These are phyloP conservation scores for Phytopythium delawarense DNA, from an alignment of 352 stramenopile genomes.

Conservation along the genomic window DNA sequence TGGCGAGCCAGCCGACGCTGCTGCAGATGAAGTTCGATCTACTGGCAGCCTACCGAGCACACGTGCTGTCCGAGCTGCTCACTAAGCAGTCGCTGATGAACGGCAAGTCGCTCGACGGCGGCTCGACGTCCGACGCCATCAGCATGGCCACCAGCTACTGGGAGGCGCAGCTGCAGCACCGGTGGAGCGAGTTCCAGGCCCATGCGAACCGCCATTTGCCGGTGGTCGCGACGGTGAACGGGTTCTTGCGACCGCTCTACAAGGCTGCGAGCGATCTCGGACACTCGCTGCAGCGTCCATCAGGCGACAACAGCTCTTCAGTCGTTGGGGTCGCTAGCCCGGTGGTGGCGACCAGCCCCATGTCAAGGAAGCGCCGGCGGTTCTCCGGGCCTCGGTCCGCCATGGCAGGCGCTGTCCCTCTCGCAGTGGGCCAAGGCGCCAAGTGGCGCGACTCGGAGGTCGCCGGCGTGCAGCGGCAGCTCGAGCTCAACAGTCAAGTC, in stretches of 20 bases:
- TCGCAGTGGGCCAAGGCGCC: neutral
- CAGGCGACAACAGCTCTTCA: neutral
- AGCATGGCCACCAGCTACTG: slow-evolving; percentile 1
- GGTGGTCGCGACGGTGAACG: neutral
- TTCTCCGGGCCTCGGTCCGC: slow-evolving; percentile 6
- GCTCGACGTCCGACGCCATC: neutral
- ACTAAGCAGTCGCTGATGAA: neutral
- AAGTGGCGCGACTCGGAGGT: slow-evolving; percentile 4
- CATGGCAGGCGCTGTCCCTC: neutral
- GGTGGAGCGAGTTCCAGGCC: neutral
- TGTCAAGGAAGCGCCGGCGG: slow-evolving; percentile 5
- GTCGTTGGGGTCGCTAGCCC: too few species aligned
- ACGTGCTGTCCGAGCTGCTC: neutral
- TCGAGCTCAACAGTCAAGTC: slow-evolving; percentile 25
- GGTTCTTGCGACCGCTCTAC: slow-evolving; percentile 3
- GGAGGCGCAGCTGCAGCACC: slow-evolving; percentile 3
- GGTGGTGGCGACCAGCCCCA: neutral
- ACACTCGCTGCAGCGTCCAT: neutral
- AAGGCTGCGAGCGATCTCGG: neutral
- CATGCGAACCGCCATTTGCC: slow-evolving; percentile 1
- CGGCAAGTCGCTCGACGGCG: neutral
- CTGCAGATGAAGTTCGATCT: slow-evolving; percentile 6
- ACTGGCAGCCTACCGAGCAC: slow-evolving; percentile 1
- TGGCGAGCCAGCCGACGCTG: slow-evolving; percentile 2
- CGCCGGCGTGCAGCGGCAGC: slow-evolving; percentile 21